Conservation (phyloP, 139 green algal species). For the Spirogloea muscicola region DNA sequence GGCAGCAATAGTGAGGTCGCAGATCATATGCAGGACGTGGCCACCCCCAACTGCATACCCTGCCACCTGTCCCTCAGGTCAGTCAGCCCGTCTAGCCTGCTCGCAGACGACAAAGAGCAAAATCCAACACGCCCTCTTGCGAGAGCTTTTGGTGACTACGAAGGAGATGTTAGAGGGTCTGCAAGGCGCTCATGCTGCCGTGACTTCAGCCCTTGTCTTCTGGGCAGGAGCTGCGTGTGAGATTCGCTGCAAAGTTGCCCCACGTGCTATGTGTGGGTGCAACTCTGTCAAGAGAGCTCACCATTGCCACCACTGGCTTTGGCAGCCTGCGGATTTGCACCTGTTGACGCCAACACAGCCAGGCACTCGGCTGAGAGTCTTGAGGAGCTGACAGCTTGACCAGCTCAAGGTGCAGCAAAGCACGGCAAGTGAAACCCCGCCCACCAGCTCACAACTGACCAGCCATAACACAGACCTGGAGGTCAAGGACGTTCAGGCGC, state of each 20-base stretch:
- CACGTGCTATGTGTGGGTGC: not conserved
- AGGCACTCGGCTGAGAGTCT: too few species aligned
- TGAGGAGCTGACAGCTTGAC: not conserved
- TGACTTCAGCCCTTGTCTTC: too few species aligned
- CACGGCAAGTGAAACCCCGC: not conserved
- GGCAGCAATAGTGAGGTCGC: slow-evolving; percentile 95
- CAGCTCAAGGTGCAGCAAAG: not conserved
- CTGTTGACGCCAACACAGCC: too few species aligned
- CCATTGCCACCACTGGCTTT: slow-evolving; percentile 76
- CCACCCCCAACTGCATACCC: slow-evolving; percentile 95
- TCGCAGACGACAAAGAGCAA: too few species aligned
- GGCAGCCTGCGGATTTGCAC: slow-evolving; percentile 87
- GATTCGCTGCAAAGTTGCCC: not conserved
- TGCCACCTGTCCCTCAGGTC: slow-evolving; percentile 69
- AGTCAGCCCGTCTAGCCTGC: too few species aligned
- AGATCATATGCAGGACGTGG: slow-evolving; percentile 98
- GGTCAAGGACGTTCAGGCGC: slow-evolving; percentile 92
- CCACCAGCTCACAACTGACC: too few species aligned
- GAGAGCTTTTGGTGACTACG: too few species aligned
- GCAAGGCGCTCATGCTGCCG: too few species aligned
- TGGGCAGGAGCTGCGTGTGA: too few species aligned
- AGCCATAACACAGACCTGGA: slow-evolving; percentile 74
- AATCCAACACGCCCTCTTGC: too few species aligned
- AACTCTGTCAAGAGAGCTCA: slow-evolving; percentile 1
- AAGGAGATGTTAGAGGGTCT: too few species aligned